phyloP scores from a whole-genome alignment of 768 basidiomycete genomes.

The Mycena crocata region DNA sequence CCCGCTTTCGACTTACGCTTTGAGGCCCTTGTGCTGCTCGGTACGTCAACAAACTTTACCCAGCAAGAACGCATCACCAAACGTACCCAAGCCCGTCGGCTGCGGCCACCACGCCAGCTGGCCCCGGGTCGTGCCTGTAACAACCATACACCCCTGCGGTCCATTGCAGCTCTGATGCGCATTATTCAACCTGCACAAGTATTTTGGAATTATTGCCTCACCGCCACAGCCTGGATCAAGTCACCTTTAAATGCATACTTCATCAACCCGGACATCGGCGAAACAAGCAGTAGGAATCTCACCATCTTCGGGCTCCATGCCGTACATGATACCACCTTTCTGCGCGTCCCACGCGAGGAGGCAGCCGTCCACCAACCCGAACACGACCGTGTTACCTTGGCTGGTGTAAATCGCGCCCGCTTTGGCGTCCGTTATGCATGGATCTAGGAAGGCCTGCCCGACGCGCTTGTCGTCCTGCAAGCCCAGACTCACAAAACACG shows the following conservation, averaged over 20 bases:
- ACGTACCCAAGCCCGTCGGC: conserved; percentile 40
- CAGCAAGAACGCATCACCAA: neutral
- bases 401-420: conserved; percentile 68
- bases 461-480: conserved; percentile 63
- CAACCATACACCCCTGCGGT: conserved; percentile 53
- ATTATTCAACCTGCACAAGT: conserved; percentile 12
- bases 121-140: conserved; percentile 69
- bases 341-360: conserved; percentile 72
- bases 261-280: conserved; percentile 29
- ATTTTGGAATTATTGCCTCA: conserved; percentile 41
- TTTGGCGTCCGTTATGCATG: conserved; percentile 44
- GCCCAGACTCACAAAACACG: conserved; percentile 63
- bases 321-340: conserved; percentile 65
- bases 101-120: conserved; percentile 70
- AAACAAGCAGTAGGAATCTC: conserved; percentile 33
- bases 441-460: conserved; percentile 64
- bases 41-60: neutral
- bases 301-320: conserved; percentile 72
- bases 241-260: conserved; percentile 50
- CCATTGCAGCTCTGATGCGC: conserved; percentile 60
- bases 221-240: conserved; percentile 54
- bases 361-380: conserved; percentile 65
- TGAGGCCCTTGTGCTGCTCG: neutral
- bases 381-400: conserved; percentile 64
- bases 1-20: conserved; percentile 17